These are phyloP conservation scores for Pachyrhizus erosus DNA, from an alignment of 306 rosid genomes.

Conservation along the genomic window DNA sequence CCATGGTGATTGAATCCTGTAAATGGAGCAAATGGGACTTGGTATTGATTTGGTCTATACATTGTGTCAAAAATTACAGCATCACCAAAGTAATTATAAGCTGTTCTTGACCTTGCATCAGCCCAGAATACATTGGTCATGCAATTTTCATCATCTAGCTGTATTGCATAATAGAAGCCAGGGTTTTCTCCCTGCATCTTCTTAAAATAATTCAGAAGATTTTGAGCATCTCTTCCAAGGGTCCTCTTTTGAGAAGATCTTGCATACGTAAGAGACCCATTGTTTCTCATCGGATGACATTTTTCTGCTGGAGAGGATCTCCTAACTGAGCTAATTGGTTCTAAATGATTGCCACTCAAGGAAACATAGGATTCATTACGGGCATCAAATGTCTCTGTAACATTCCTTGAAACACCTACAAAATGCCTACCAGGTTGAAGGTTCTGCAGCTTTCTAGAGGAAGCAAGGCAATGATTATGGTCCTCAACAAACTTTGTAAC, in stretches of 20 bases:
- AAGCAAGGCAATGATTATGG: slow-evolving; percentile 72
- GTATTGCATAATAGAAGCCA: slow-evolving; percentile 78
- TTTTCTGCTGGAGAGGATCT: slow-evolving; percentile 65
- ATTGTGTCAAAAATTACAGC: slow-evolving; percentile 80
- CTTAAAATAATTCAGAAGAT: slow-evolving; percentile 75
- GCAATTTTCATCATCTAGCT: slow-evolving; percentile 80
- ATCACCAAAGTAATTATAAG: slow-evolving; percentile 80
- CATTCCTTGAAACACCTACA: slow-evolving; percentile 70
- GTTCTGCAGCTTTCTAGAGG: slow-evolving; percentile 61
- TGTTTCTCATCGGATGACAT: slow-evolving; percentile 51
- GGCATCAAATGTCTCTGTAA: slow-evolving; percentile 49
- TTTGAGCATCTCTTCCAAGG: slow-evolving; percentile 84
- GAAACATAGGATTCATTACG: slow-evolving; percentile 53
- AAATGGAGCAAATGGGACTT: slow-evolving; percentile 82
- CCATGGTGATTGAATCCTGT: slow-evolving; percentile 87
- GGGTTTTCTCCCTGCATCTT: slow-evolving; percentile 84
- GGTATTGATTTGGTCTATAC: slow-evolving; percentile 84
- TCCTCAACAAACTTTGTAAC: slow-evolving; percentile 78
- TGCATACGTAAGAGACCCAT: slow-evolving; percentile 46
- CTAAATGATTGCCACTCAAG: slow-evolving; percentile 57
- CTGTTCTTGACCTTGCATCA: slow-evolving; percentile 77
- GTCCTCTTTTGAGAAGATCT: slow-evolving; percentile 64
- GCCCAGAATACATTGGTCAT: slow-evolving; percentile 86
- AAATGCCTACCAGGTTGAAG: slow-evolving; percentile 72
- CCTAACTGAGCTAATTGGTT: slow-evolving; percentile 49